Conservation (phyloP, 2,329 filamentous ascomycete species). For the Cladosporium colombiae region DNA sequence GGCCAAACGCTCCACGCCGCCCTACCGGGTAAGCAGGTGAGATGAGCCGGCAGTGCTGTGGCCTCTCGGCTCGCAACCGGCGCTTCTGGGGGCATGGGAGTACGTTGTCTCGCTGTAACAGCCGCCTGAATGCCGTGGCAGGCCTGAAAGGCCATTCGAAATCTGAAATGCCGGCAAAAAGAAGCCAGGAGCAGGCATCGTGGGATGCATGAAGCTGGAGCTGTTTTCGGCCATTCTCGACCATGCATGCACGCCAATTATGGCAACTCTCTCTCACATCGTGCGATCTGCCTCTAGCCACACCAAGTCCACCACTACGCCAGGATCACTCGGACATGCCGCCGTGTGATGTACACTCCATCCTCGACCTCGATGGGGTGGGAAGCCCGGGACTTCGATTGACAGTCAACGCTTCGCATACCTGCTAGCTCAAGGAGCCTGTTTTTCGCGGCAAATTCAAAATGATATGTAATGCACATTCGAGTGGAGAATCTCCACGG, state of each 20-base stretch:
- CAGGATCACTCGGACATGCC: not conserved
- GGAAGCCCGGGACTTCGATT: not conserved
- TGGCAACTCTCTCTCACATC: not conserved
- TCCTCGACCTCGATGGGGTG: not conserved
- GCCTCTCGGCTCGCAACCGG: slow-evolving; percentile 18
- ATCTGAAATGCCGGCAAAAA: slow-evolving; percentile 15
- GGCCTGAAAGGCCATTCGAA: not conserved
- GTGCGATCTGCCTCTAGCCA: not conserved
- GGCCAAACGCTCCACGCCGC: slow-evolving; percentile 11
- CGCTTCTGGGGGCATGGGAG: slow-evolving; percentile 10
- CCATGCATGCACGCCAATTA: not conserved
- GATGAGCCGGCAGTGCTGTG: slow-evolving; percentile 14
- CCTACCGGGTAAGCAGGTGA: slow-evolving; percentile 19
- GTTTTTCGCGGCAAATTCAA: not conserved
- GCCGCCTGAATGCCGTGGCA: slow-evolving; percentile 15
- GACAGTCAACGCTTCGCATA: not conserved
- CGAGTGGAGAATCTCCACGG: not conserved
- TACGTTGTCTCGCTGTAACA: not conserved
- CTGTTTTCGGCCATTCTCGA: slow-evolving; percentile 6
- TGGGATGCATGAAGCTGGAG: not conserved
- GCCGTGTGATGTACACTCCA: not conserved
- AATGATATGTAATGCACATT: not conserved
- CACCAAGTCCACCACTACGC: not conserved
- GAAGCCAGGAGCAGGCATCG: not conserved
- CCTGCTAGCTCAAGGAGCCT: not conserved